A percentile compares a stretch with the other conserved stretches of the same genome.
Conservation (phyloP, 495 filamentous ascomycete genomes). For the Penicillium odoratum region DNA sequence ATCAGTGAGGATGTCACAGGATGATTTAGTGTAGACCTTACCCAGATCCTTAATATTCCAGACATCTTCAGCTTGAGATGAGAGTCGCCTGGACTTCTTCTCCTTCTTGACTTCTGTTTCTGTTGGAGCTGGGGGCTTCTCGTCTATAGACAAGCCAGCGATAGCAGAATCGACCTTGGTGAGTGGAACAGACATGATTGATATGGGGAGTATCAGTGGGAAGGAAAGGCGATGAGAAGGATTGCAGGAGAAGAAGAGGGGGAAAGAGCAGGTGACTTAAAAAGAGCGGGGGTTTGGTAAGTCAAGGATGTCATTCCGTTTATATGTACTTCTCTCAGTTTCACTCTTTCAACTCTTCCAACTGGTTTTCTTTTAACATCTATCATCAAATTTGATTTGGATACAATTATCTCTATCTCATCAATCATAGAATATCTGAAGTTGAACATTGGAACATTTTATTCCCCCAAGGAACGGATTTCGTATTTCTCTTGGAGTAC, state of each 20-base stretch:
- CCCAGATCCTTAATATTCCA: slow-evolving; percentile 85
- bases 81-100: slow-evolving; percentile 60
- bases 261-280: slow-evolving; percentile 37
- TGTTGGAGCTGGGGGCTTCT: slow-evolving; percentile 38
- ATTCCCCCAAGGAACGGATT: not conserved
- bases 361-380: not conserved
- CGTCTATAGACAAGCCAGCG: slow-evolving; percentile 69
- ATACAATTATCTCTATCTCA: too few relatives aligned
- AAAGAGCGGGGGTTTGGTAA: slow-evolving; percentile 17
- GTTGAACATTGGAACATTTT: too few relatives aligned
- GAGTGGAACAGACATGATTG: slow-evolving; percentile 67
- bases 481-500: not conserved
- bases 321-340: not conserved
- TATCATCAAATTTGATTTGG: not conserved
- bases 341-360: not conserved
- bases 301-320: slow-evolving; percentile 32
- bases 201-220: slow-evolving; percentile 16
- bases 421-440: too few relatives aligned
- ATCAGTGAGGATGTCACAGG: slow-evolving; percentile 13
- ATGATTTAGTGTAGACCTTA: slow-evolving; percentile 44
- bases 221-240: slow-evolving; percentile 15
- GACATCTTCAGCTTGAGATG: slow-evolving; percentile 67
- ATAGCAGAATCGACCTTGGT: slow-evolving; percentile 87
- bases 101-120: slow-evolving; percentile 35
- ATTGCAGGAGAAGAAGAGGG: slow-evolving; percentile 28